These are phyloP conservation scores for Pseudogymnoascus sp. DNA, from an alignment of 2,329 filamentous ascomycete genomes.

Conservation along the genomic window DNA sequence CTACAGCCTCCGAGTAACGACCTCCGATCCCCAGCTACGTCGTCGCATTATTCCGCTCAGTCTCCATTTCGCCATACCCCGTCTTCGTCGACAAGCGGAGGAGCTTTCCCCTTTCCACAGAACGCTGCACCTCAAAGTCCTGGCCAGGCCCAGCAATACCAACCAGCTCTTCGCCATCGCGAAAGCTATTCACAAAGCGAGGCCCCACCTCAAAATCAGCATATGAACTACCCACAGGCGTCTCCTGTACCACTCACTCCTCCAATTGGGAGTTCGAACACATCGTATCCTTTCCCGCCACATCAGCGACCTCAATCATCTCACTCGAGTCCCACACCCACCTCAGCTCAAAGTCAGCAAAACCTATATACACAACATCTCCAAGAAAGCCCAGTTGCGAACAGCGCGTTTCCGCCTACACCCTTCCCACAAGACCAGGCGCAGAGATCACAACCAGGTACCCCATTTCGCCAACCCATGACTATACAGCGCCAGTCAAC, in stretches of 20 bases:
- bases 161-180: conserved; percentile 21
- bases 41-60: conserved; percentile 26
- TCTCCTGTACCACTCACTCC: conserved; percentile 29
- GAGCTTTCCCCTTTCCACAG: conserved; percentile 28
- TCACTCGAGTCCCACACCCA: conserved; percentile 55
- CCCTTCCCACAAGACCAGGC: conserved; percentile 26
- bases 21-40: conserved; percentile 37
- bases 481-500: conserved; percentile 40
- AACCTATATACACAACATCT: conserved; percentile 43
- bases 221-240: conserved; percentile 23
- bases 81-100: conserved; percentile 23
- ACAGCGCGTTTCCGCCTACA: conserved; percentile 20
- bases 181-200: conserved; percentile 26
- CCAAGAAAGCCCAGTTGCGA: conserved; percentile 45
- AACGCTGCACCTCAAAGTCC: conserved; percentile 28
- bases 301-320: conserved; percentile 48
- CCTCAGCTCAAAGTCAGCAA: conserved; percentile 53
- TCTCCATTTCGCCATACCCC: conserved; percentile 30
- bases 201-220: conserved; percentile 22
- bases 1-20: conserved; percentile 34
- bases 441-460: conserved; percentile 26
- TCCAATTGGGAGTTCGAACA: conserved; percentile 28
- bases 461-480: conserved; percentile 46
- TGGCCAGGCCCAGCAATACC: conserved; percentile 28
- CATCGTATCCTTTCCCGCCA: conserved; percentile 30